Percentiles rank a stretch among this genome's conserved stretches.
phyloP scores from a whole-genome alignment of 306 rosid genomes.

The Vigna hirtella region DNA sequence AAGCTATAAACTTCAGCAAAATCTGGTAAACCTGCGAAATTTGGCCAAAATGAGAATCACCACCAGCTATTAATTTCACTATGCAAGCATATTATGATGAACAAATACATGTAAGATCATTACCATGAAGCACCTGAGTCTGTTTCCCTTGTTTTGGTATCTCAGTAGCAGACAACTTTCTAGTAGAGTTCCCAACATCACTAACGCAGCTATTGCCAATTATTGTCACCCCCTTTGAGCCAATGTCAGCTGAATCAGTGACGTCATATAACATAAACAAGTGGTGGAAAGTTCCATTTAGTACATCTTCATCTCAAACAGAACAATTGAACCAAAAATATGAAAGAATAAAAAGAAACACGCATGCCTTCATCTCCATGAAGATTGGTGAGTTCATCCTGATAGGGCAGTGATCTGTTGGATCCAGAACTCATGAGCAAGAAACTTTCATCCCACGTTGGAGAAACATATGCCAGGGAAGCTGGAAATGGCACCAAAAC shows the following conservation, averaged over 20 bases:
- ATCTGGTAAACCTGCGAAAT: conserved; percentile 69
- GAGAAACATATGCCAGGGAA: conserved; percentile 68
- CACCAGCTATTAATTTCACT: neutral
- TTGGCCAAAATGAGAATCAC: neutral
- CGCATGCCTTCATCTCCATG: conserved; percentile 68
- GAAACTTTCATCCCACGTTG: conserved; percentile 73
- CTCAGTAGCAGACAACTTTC: conserved; percentile 49
- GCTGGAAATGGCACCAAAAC: conserved; percentile 74
- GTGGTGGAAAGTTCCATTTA: conserved; percentile 55
- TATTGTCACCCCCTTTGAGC: conserved; percentile 60
- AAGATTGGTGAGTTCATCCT: conserved; percentile 58
- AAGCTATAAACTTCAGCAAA: conserved; percentile 69
- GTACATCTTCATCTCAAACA: conserved; percentile 33
- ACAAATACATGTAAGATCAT: conserved; percentile 29
- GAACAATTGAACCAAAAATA: neutral
- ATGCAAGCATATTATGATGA: neutral
- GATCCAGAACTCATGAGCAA: conserved; percentile 55
- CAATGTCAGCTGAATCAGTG: conserved; percentile 81
- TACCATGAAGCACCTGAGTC: conserved; percentile 63
- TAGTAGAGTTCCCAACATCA: conserved; percentile 54
- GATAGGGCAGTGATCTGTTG: conserved; percentile 45
- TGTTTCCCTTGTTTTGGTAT: conserved; percentile 62
- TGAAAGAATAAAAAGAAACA: conserved; percentile 24
- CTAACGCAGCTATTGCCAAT: conserved; percentile 47
- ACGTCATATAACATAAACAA: conserved; percentile 45